A percentile compares a stretch with the other conserved stretches of the same genome.
Evolutionary conservation across 441 rosid species (phyloP).

Genomic region (Populus hybrid): DNA sequence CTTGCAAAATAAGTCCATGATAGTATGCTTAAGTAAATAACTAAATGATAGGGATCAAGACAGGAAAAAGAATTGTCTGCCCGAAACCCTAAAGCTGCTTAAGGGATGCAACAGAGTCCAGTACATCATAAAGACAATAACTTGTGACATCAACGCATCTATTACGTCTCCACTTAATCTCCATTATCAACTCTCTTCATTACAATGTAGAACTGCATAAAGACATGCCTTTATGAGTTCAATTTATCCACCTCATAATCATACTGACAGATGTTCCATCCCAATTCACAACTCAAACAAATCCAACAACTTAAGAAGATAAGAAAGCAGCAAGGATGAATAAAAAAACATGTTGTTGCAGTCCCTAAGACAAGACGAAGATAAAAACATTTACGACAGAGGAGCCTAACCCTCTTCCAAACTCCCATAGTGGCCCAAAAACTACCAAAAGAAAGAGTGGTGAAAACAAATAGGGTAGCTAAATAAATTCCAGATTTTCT

Average conservation of each 20-base stretch:
- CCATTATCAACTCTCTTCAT: background rate
- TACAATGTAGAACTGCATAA: background rate
- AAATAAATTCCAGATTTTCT: background rate
- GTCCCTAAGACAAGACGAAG: background rate
- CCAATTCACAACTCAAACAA: background rate
- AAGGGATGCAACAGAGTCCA: background rate
- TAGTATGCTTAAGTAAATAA: background rate
- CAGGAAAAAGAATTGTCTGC: background rate
- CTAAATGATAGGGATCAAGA: background rate
- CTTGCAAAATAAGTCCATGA: background rate
- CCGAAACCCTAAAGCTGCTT: background rate
- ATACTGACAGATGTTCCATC: background rate
- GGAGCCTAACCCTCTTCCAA: conserved; percentile 2
- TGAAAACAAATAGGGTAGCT: background rate
- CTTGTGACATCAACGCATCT: background rate
- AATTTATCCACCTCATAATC: background rate
- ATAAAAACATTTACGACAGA: background rate
- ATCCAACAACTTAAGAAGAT: background rate
- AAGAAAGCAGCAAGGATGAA: background rate
- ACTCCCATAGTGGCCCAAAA: background rate
- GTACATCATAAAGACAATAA: background rate
- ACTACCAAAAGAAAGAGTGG: background rate
- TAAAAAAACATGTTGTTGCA: background rate
- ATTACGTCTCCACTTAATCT: background rate
- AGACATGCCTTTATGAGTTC: background rate